These are phyloP conservation scores for Cladorrhinum sp. DNA, from an alignment of 2,329 filamentous ascomycete genomes.

Conservation along the genomic window DNA sequence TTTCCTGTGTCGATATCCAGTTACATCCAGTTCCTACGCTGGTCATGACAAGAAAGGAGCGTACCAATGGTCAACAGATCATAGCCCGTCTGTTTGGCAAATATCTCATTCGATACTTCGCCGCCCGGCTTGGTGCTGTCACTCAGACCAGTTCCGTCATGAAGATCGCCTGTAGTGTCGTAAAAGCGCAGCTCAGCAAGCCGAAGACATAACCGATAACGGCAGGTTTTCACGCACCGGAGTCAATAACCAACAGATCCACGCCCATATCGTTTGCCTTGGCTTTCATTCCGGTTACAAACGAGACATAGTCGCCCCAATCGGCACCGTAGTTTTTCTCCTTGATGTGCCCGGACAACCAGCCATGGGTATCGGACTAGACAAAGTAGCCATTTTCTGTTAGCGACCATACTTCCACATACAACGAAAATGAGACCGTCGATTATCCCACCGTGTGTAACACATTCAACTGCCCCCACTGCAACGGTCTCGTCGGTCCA, in stretches of 20 bases:
- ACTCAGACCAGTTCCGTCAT: slow-evolving; percentile 62
- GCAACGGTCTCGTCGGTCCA: slow-evolving; percentile 45
- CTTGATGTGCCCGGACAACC: slow-evolving; percentile 60
- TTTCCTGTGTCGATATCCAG: slow-evolving; percentile 41
- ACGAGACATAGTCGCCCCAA: slow-evolving; percentile 64
- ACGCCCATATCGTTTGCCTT: slow-evolving; percentile 55
- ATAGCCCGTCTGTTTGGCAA: slow-evolving; percentile 39
- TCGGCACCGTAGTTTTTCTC: slow-evolving; percentile 63
- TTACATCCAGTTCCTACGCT: not conserved
- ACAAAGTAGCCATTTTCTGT: not conserved
- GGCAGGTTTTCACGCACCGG: slow-evolving; percentile 39
- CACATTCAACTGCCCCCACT: slow-evolving; percentile 64
- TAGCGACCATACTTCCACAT: not conserved
- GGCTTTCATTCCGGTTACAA: slow-evolving; percentile 57
- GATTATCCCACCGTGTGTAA: slow-evolving; percentile 48
- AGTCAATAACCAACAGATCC: slow-evolving; percentile 60
- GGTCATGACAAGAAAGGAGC: not conserved
- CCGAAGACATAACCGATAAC: slow-evolving; percentile 17
- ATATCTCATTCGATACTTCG: slow-evolving; percentile 47
- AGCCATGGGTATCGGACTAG: slow-evolving; percentile 58
- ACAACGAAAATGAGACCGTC: not conserved
- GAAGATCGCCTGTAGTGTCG: slow-evolving; percentile 49
- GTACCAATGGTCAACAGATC: slow-evolving; percentile 43
- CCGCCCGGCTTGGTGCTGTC: slow-evolving; percentile 60
- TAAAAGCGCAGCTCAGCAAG: not conserved